Evolutionary conservation across 305 asterid species (phyloP), one percentile per base, ranked within the genome.

Genomic region (Fraxinus greggii): DNA sequence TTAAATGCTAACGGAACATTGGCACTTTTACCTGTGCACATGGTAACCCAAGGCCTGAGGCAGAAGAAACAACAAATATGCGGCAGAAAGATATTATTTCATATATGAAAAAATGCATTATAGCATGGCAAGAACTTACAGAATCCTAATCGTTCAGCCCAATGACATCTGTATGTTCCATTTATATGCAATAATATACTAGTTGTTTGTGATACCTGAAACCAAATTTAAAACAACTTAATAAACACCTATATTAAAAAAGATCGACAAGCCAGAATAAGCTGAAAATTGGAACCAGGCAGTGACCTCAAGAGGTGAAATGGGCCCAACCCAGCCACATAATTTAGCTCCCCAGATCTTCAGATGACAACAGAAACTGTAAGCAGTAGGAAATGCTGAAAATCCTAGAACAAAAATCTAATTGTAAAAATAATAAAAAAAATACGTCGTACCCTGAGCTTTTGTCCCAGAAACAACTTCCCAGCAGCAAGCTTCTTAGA

Each of bases 281-380:
- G 78, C 79, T 26, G 80, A 85, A 45, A 78, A 77, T 56, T 56
- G 76, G 82, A 88, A 75, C 51, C 56, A 77, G 23, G 38, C 17
- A 82, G 78, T 84, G 75, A 96, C 99, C 99, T 96, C 95, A 76
- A 90, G 90, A 42, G 98, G 97, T 78, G 97, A 92, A 86, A 90
- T 85, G 61, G 98, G 98, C 65, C 95, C 95, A 83, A 65, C 84
- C 97, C 98, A 95, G 78, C 97, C 97, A 84, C 88, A 87, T 72
- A 95, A 88, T 86, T 89, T 92, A 86, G 98, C 98, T 88, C 98
- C 98, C 88, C 97, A 91, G 83, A 96, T 93, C 99, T 96, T 92
- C 89, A 92, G 84, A 89, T 87, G 86, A 90, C 87, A 91, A 91
- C 42, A 89, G 81, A 91, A 89, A 87, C 88, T 85, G 90, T 92